Conservation (phyloP, 768 basidiomycete species). For the Pleurotus giganteus region DNA sequence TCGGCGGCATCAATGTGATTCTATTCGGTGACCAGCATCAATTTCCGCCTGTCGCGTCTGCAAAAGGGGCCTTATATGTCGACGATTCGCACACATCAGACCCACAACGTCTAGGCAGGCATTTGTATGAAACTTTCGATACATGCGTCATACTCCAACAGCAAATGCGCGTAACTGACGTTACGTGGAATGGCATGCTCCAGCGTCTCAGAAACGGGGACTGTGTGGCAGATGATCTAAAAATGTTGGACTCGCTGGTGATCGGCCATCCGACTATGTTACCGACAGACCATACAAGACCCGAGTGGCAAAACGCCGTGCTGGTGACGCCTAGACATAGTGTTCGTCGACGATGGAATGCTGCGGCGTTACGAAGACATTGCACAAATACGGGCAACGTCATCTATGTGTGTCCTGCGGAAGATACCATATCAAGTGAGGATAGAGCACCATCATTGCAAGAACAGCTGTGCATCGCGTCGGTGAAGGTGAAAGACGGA, state of each 20-base stretch:
- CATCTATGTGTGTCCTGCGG: conserved; percentile 23
- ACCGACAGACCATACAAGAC: conserved; percentile 14
- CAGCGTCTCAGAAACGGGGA: conserved; percentile 20
- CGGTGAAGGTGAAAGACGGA: conserved; percentile 5
- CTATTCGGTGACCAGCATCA: conserved; percentile 23
- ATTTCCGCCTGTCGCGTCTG: no score
- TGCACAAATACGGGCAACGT: conserved; percentile 15
- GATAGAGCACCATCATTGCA: not conserved
- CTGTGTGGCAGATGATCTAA: conserved; percentile 20
- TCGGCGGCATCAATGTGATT: conserved; percentile 26
- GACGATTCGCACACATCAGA: no score
- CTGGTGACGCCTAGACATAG: conserved; percentile 30
- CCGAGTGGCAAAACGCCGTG: conserved; percentile 20
- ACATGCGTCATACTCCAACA: conserved; percentile 30
- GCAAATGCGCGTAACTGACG: conserved; percentile 29
- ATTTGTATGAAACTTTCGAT: conserved; percentile 25
- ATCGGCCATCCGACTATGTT: conserved; percentile 13
- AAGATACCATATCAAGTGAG: conserved; percentile 18
- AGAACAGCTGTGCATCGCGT: conserved; percentile 11
- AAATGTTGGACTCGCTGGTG: conserved; percentile 22
- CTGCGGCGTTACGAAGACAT: conserved; percentile 16
- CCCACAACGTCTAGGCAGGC: conserved; percentile 14
- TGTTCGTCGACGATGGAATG: conserved; percentile 27
- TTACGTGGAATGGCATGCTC: conserved; percentile 27
- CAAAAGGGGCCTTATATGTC: no score